Percentiles rank a stretch among this genome's conserved stretches.
Evolutionary conservation across 805 yeast species (phyloP).

Genomic region (Barnettozyma sucrosica): DNA sequence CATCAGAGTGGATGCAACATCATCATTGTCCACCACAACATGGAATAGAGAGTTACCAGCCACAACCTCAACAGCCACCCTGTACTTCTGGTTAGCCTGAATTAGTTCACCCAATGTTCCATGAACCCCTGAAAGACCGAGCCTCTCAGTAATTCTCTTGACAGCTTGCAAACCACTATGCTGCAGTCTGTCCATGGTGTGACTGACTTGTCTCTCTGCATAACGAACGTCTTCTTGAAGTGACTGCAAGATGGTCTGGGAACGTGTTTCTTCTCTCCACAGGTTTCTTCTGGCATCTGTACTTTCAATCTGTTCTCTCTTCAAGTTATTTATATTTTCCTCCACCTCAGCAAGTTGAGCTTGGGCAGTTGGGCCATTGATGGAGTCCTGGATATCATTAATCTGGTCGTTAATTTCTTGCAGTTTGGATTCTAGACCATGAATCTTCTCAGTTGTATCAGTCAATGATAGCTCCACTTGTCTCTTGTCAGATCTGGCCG

Average conservation of each 20-base stretch:
- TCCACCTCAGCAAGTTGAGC: constrained; percentile 30
- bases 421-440: constrained; percentile 17
- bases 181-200: constrained; percentile 70
- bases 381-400: constrained; percentile 30
- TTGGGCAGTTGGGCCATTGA: constrained; percentile 31
- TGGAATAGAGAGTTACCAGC: constrained; percentile 86
- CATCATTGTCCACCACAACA: constrained; percentile 83
- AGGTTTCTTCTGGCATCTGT: constrained; percentile 63
- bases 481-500: constrained; percentile 27
- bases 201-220: constrained; percentile 57
- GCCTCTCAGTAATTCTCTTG: constrained; percentile 49
- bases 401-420: constrained; percentile 27
- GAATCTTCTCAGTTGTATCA: constrained; percentile 17
- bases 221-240: constrained; percentile 46
- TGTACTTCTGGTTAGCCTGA: constrained; percentile 73
- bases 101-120: constrained; percentile 87
- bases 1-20: constrained; percentile 75
- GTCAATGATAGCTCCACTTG: constrained; percentile 11
- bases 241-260: constrained; percentile 50
- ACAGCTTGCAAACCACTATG: constrained; percentile 68
- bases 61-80: constrained; percentile 79
- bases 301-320: constrained; percentile 36
- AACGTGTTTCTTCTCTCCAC: constrained; percentile 76
- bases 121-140: constrained; percentile 60
- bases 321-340: constrained; percentile 28